These are phyloP conservation scores for Ganoderma lingzhi DNA, from an alignment of 1,284 basidiomycete species.

Conservation along the genomic window DNA sequence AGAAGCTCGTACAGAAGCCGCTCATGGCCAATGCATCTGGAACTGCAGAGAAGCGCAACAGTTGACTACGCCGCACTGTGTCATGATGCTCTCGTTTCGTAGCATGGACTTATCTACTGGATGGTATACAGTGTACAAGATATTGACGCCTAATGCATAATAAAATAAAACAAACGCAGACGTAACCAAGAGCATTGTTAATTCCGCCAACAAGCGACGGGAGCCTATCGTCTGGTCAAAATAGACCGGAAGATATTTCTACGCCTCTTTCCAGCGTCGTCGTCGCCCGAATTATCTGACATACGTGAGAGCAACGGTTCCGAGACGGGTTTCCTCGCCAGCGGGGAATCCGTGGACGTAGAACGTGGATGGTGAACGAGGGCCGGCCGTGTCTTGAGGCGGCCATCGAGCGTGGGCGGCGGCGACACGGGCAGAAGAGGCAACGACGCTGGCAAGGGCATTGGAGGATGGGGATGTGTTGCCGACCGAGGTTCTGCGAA, in stretches of 20 bases:
- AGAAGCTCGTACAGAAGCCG: constrained; percentile 70
- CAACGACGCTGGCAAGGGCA: constrained; percentile 19
- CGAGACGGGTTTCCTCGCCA: constrained; percentile 23
- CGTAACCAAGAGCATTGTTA: not conserved
- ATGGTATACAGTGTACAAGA: constrained; percentile 37
- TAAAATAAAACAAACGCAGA: constrained; percentile 18
- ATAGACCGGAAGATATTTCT: constrained; percentile 37
- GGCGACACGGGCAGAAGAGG: constrained; percentile 11
- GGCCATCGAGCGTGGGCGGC: constrained; percentile 15
- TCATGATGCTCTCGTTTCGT: constrained; percentile 22
- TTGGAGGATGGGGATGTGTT: constrained; percentile 24
- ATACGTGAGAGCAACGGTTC: constrained; percentile 25
- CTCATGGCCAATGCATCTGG: constrained; percentile 42
- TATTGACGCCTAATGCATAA: constrained; percentile 36
- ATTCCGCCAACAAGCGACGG: not conserved
- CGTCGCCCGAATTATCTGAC: constrained; percentile 26
- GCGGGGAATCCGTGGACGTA: constrained; percentile 37
- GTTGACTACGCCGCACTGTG: constrained; percentile 15
- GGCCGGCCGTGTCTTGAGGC: constrained; percentile 13
- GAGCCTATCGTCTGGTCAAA: constrained; percentile 32
- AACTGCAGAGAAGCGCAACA: constrained; percentile 23
- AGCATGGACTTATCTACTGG: constrained; percentile 35
- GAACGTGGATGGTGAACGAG: constrained; percentile 34
- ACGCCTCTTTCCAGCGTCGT: constrained; percentile 33
- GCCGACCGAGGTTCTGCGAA: constrained; percentile 24